Evolutionary conservation across 2,329 filamentous ascomycete species (phyloP).

Genomic region (Scedosporium apiospermum): DNA sequence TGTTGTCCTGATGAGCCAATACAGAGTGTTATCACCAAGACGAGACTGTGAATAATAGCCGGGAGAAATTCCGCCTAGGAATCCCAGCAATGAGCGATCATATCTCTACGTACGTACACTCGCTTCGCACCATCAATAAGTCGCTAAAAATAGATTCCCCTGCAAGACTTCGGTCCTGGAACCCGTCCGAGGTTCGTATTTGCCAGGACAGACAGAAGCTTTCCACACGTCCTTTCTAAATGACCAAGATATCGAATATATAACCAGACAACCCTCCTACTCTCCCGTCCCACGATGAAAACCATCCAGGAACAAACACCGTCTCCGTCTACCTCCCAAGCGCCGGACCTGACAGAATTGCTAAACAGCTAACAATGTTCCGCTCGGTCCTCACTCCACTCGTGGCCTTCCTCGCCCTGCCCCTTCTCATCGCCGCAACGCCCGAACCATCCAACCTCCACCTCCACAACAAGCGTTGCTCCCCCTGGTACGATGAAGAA

Average conservation of each 20-base stretch:
- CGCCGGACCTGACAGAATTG: neutral
- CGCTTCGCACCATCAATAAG: no score
- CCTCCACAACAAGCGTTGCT: conserved; percentile 14
- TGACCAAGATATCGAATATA: neutral
- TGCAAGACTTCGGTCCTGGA: no score
- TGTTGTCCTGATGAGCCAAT: no score
- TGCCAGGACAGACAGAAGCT: no score
- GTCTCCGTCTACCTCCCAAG: neutral
- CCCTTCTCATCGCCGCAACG: neutral
- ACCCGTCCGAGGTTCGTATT: no score
- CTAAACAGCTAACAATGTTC: neutral
- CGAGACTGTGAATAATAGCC: no score
- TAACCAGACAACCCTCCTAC: neutral
- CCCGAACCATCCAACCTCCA: neutral
- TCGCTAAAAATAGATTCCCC: no score
- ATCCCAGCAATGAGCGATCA: no score
- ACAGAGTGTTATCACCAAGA: no score
- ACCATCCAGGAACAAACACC: neutral
- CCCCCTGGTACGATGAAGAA: conserved; percentile 13
- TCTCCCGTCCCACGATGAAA: neutral
- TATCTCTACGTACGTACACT: no score
- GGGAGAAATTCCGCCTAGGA: no score
- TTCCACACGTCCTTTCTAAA: no score
- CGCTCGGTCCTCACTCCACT: neutral
- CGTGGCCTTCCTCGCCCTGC: neutral